A percentile compares a stretch with the other conserved stretches of the same genome.
These are phyloP conservation scores for Rhizopogon roseolus DNA, from an alignment of 768 basidiomycete genomes.

Conservation along the genomic window DNA sequence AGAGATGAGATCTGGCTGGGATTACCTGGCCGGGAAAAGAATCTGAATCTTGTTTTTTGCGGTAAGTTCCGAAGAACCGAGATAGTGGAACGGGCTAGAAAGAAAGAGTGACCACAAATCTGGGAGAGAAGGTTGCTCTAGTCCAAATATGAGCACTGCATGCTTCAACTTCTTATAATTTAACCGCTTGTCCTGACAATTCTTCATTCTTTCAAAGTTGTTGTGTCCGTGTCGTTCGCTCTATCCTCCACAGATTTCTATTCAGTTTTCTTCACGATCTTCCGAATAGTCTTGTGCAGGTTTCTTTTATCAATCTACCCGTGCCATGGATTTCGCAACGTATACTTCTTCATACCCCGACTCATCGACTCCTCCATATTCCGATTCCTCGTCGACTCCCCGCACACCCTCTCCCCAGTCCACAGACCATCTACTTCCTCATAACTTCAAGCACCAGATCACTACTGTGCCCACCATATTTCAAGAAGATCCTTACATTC, in stretches of 20 bases:
- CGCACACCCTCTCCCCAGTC: constrained; percentile 67
- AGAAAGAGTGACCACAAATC: constrained; percentile 34
- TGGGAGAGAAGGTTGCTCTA: constrained; percentile 26
- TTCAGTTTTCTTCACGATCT: constrained; percentile 1
- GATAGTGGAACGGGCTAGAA: constrained; percentile 27
- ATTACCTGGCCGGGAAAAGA: constrained; percentile 7
- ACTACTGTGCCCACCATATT: constrained; percentile 50
- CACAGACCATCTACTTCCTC: constrained; percentile 28
- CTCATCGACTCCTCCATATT: constrained; percentile 38
- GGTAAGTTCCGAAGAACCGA: constrained; percentile 30
- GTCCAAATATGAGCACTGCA: constrained; percentile 21
- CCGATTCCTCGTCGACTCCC: constrained; percentile 63
- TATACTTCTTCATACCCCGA: constrained; percentile 35
- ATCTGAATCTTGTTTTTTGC: constrained; percentile 17
- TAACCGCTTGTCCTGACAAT: constrained; percentile 8
- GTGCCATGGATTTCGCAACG: constrained; percentile 52
- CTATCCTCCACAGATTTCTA: constrained; percentile 5
- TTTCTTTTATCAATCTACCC: not conserved
- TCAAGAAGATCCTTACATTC: constrained; percentile 28
- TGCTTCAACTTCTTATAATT: constrained; percentile 31
- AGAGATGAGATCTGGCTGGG: constrained; percentile 24
- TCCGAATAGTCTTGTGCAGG: not conserved
- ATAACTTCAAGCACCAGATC: constrained; percentile 37
- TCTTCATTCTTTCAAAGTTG: constrained; percentile 11
- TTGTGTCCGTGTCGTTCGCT: constrained; percentile 7